Conservation (phyloP, 176 grass and related monocot species). For the Coix lacrymajobi region DNA sequence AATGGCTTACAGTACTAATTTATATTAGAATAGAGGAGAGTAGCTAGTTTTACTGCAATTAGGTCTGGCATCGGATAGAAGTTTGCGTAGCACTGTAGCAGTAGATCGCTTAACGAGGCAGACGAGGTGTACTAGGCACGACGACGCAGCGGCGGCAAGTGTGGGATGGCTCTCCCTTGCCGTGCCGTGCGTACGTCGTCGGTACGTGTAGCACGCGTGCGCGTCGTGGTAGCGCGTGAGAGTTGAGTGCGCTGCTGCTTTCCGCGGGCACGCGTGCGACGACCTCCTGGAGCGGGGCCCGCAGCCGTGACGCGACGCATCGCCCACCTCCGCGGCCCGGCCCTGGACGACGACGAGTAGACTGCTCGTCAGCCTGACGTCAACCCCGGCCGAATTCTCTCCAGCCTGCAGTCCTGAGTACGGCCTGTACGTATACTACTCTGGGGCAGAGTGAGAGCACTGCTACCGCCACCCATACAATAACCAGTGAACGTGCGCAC, state of each 20-base stretch:
- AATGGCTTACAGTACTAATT: too few relatives aligned
- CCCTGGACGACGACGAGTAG: background rate
- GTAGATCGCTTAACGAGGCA: too few relatives aligned
- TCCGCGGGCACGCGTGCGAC: slow-evolving; percentile 14
- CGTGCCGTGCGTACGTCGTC: background rate
- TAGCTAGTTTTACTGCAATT: too few relatives aligned
- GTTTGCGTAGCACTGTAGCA: too few relatives aligned
- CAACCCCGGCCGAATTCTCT: background rate
- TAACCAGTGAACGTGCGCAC: too few relatives aligned
- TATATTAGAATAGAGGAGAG: too few relatives aligned
- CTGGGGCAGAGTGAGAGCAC: too few relatives aligned
- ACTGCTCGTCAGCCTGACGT: background rate
- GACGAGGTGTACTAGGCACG: too few relatives aligned
- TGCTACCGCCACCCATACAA: too few relatives aligned
- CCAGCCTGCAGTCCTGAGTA: too few relatives aligned
- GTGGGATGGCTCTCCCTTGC: background rate
- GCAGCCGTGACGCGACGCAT: background rate
- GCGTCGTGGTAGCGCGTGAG: background rate
- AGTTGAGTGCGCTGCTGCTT: slow-evolving; percentile 20
- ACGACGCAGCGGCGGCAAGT: background rate
- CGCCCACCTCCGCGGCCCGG: background rate
- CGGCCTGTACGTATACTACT: too few relatives aligned
- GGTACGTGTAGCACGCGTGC: slow-evolving; percentile 9
- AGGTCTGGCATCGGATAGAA: too few relatives aligned
- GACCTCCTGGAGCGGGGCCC: background rate